These are phyloP conservation scores for Paramecium primaurelia DNA, from an alignment of 73 alveolate species.

Conservation along the genomic window DNA sequence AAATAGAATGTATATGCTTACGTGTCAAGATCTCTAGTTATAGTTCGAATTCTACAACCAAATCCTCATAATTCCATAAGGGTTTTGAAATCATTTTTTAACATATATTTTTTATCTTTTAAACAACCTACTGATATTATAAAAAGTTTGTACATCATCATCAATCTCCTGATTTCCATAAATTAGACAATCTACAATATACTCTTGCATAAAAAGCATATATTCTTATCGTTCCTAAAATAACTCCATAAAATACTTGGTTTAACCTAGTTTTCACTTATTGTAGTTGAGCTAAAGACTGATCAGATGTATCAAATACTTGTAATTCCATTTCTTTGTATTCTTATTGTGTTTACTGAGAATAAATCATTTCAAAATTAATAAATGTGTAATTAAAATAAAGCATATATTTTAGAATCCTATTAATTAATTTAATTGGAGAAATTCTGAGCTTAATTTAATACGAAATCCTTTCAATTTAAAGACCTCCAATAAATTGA, in stretches of 20 bases:
- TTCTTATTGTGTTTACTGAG: neutral
- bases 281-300: neutral
- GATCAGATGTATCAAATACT: neutral
- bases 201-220: neutral
- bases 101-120: neutral
- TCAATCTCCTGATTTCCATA: neutral
- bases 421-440: neutral
- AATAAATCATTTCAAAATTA: constrained; percentile 21
- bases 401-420: neutral
- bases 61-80: neutral
- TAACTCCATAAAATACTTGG: neutral
- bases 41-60: neutral
- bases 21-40: neutral
- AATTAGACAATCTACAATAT: neutral
- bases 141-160: neutral
- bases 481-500: neutral
- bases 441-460: neutral
- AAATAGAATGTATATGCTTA: neutral
- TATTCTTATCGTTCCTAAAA: neutral
- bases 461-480: neutral
- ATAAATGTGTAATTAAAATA: neutral
- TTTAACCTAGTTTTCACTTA: neutral
- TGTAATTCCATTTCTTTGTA: neutral
- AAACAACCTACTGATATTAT: constrained; percentile 5
- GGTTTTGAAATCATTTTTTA: neutral